These are phyloP conservation scores for Tricladium varicosporioides DNA, from an alignment of 2,329 filamentous ascomycete species.

Conservation along the genomic window DNA sequence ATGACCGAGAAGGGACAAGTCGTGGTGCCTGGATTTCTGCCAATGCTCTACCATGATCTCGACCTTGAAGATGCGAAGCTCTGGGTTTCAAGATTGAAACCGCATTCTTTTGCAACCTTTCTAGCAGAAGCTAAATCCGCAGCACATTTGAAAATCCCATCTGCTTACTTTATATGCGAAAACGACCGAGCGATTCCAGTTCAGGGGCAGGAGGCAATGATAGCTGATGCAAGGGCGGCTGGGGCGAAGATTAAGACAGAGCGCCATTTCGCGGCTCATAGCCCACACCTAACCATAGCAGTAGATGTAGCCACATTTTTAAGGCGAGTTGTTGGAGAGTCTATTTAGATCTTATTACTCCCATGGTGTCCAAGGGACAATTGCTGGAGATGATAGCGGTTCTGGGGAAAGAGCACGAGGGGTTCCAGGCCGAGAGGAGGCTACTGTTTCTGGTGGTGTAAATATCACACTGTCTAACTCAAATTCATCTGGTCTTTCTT, in stretches of 20 bases:
- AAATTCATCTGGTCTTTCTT: background rate
- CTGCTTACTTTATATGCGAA: conserved; percentile 19
- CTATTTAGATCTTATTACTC: background rate
- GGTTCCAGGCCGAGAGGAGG: background rate
- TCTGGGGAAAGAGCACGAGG: background rate
- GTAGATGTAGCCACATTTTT: conserved; percentile 12
- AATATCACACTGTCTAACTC: background rate
- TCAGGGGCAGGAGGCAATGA: conserved; percentile 16
- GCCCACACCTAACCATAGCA: conserved; percentile 15
- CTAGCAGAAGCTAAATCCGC: conserved; percentile 5
- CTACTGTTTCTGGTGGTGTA: background rate
- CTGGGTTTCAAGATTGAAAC: conserved; percentile 12
- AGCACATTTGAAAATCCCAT: conserved; percentile 19
- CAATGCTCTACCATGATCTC: conserved; percentile 12
- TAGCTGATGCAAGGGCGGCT: conserved; percentile 4
- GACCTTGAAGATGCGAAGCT: conserved; percentile 10
- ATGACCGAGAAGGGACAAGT: background rate
- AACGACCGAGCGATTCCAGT: conserved; percentile 18
- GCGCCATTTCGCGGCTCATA: conserved; percentile 14
- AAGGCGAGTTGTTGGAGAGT: conserved; percentile 8
- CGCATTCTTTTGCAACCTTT: conserved; percentile 17
- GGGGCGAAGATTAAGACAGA: conserved; percentile 15
- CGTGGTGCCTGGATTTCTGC: background rate
- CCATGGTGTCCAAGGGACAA: background rate
- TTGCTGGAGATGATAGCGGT: background rate